Conservation (phyloP, 2,329 filamentous ascomycete genomes). For the Furcasterigmium furcatum region DNA sequence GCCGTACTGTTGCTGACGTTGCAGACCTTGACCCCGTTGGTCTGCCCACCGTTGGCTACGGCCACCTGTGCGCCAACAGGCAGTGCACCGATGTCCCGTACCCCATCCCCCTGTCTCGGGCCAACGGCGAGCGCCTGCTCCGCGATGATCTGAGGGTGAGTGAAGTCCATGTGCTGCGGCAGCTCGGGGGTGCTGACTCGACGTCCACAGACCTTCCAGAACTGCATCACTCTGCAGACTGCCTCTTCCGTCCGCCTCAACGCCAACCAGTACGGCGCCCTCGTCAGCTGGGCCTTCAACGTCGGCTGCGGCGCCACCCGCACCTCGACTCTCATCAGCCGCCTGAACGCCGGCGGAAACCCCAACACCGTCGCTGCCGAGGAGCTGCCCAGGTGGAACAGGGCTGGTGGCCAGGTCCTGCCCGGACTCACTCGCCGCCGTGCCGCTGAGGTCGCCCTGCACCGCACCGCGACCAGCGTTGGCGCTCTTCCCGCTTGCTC, state of each 20-base stretch:
- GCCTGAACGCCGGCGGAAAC: constrained; percentile 40
- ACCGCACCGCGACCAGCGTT: constrained; percentile 6
- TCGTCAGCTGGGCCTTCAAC: constrained; percentile 50
- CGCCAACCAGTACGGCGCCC: constrained; percentile 48
- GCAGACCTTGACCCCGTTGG: constrained; percentile 36
- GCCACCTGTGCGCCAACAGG: constrained; percentile 39
- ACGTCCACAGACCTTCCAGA: constrained; percentile 20
- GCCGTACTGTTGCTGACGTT: too few relatives aligned
- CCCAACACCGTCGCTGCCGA: constrained; percentile 34
- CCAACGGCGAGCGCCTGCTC: constrained; percentile 35
- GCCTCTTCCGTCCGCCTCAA: constrained; percentile 34
- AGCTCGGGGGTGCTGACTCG: not conserved
- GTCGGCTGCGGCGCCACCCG: constrained; percentile 37
- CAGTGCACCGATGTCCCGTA: constrained; percentile 42
- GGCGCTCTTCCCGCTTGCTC: constrained; percentile 12
- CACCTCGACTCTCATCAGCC: constrained; percentile 35
- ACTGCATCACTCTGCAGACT: constrained; percentile 34
- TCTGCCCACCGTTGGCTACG: constrained; percentile 46
- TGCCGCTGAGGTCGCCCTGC: constrained; percentile 38
- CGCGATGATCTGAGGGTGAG: constrained; percentile 25
- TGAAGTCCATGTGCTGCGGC: constrained; percentile 7
- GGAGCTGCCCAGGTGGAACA: constrained; percentile 46
- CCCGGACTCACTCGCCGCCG: constrained; percentile 37
- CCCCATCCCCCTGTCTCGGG: constrained; percentile 37
- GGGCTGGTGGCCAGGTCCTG: constrained; percentile 33